A percentile compares a stretch with the other conserved stretches of the same genome.
Evolutionary conservation across 2,329 filamentous ascomycete genomes (phyloP).

Genomic region (Ophioceras dolichostomum): DNA sequence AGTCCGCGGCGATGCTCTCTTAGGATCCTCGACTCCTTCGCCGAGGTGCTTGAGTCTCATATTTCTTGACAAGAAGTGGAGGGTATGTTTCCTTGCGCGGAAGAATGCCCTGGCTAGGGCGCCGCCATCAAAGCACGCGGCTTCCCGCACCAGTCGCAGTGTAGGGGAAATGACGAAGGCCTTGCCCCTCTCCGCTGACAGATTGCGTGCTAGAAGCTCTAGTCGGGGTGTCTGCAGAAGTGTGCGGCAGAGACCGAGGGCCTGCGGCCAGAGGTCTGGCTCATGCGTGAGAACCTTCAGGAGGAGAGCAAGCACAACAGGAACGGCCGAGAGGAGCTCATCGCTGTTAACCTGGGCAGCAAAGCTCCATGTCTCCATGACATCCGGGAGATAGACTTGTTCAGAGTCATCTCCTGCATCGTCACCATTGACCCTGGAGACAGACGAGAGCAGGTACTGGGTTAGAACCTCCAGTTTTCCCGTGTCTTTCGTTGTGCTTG

Average conservation of each 20-base stretch:
- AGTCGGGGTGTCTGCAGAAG: conserved; percentile 71
- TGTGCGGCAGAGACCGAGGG: conserved; percentile 67
- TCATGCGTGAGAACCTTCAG: conserved; percentile 65
- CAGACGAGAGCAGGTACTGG: conserved; percentile 49
- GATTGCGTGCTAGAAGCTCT: conserved; percentile 65
- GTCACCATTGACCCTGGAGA: conserved; percentile 29
- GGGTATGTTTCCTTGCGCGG: conserved; percentile 62
- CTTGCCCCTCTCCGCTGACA: conserved; percentile 71
- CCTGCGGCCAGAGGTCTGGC: conserved; percentile 63
- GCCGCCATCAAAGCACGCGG: conserved; percentile 78
- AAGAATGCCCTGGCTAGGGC: conserved; percentile 67
- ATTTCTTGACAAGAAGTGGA: conserved; percentile 70
- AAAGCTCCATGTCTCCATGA: conserved; percentile 83
- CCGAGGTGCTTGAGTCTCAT: conserved; percentile 56
- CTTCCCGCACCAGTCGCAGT: conserved; percentile 72
- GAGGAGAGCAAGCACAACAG: conserved; percentile 70
- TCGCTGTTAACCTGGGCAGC: conserved; percentile 72
- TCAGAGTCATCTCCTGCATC: conserved; percentile 44
- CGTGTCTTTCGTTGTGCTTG: conserved; percentile 31
- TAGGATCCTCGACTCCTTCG: conserved; percentile 47
- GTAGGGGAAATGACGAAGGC: conserved; percentile 84
- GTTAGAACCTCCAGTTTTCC: conserved; percentile 47
- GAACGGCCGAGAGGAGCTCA: conserved; percentile 65
- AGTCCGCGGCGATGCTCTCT: conserved; percentile 68
- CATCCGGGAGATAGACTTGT: conserved; percentile 57